Conservation (phyloP, 2,329 filamentous ascomycete genomes). For the Stagonosporopsis cucurbitacearum region DNA sequence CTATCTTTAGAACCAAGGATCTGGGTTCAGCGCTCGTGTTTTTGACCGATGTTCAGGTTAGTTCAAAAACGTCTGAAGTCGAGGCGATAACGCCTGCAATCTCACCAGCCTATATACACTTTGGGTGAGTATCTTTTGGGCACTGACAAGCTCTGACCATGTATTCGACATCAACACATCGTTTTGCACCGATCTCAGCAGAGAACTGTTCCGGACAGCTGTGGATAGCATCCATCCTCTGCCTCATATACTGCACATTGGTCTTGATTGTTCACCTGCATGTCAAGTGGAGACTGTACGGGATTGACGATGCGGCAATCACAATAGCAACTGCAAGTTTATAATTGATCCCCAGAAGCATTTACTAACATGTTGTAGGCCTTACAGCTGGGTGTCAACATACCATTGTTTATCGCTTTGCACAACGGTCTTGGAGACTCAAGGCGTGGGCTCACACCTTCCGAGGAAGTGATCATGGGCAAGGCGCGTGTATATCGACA, state of each 20-base stretch:
- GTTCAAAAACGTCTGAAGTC: neutral
- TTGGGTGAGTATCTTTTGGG: neutral
- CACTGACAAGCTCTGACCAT: neutral
- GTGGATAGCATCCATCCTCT: neutral
- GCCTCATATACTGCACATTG: neutral
- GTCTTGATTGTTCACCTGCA: neutral
- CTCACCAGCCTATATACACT: neutral
- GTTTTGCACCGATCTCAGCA: neutral
- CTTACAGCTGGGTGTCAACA: neutral
- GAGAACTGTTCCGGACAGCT: neutral
- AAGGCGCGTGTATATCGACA: neutral
- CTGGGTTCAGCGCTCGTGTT: neutral
- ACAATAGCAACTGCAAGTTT: neutral
- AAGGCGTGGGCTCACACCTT: neutral
- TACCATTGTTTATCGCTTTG: neutral
- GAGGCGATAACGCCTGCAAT: neutral
- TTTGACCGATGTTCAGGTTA: too few species aligned
- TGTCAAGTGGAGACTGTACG: neutral
- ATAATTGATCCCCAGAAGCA: neutral
- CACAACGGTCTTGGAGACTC: neutral
- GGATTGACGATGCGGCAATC: neutral
- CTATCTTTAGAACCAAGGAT: neutral
- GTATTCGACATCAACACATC: neutral
- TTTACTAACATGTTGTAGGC: neutral
- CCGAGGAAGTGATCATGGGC: neutral